These are phyloP conservation scores for Cantharellus anzutake DNA, from an alignment of 768 basidiomycete species.

Conservation along the genomic window DNA sequence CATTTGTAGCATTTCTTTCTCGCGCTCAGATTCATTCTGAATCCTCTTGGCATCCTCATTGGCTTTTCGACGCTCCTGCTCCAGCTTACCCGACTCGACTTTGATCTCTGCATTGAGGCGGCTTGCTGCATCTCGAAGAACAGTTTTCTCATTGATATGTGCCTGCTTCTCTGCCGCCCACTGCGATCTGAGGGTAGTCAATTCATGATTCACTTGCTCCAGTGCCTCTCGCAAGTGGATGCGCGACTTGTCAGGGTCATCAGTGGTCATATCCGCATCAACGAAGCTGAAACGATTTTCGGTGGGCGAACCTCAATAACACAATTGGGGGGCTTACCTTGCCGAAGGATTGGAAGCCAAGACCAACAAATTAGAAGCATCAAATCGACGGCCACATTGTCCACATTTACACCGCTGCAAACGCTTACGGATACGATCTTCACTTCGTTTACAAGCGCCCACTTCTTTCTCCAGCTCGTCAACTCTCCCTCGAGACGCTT, in stretches of 20 bases:
- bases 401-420: conserved; percentile 6
- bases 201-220: conserved; percentile 39
- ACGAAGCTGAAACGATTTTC: background rate
- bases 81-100: background rate
- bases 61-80: conserved; percentile 2
- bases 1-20: conserved; percentile 32
- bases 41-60: conserved; percentile 26
- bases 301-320: background rate
- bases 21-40: conserved; percentile 39
- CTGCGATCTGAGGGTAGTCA: conserved; percentile 41
- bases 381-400: conserved; percentile 5
- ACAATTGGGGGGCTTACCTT: background rate
- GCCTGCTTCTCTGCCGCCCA: conserved; percentile 48
- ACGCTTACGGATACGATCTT: conserved; percentile 23
- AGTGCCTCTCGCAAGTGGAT: conserved; percentile 14
- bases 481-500: conserved; percentile 50
- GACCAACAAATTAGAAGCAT: conserved; percentile 3
- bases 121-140: conserved; percentile 44
- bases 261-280: background rate
- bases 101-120: conserved; percentile 1
- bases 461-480: conserved; percentile 45
- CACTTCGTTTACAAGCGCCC: conserved; percentile 40
- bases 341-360: background rate
- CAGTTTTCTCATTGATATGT: conserved; percentile 49
- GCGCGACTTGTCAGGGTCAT: background rate